Percentiles rank a stretch among this genome's conserved stretches.
Conservation (phyloP, 2,329 filamentous ascomycete species). For the Exophiala phaeomuriformis region DNA sequence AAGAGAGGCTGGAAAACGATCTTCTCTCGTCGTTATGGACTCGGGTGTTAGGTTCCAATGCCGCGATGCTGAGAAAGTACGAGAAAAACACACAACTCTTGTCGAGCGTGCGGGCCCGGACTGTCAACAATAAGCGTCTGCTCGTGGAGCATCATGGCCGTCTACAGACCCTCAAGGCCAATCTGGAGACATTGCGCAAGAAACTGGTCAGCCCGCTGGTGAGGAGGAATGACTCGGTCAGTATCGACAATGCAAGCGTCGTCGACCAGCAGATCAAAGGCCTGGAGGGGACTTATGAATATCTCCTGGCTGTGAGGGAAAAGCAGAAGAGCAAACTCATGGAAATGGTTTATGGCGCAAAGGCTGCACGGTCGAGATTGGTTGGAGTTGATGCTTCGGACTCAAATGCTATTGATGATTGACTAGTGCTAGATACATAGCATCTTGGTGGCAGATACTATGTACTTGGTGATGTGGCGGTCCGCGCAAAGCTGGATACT, state of each 20-base stretch:
- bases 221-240: slow-evolving; percentile 52
- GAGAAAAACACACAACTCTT: slow-evolving; percentile 81
- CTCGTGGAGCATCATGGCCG: slow-evolving; percentile 81
- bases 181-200: slow-evolving; percentile 72
- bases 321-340: slow-evolving; percentile 76
- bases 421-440: neutral
- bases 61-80: slow-evolving; percentile 73
- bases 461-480: too few relatives aligned
- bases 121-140: slow-evolving; percentile 77
- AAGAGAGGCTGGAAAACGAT: slow-evolving; percentile 74
- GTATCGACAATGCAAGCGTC: slow-evolving; percentile 52
- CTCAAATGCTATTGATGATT: slow-evolving; percentile 16
- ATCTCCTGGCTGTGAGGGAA: slow-evolving; percentile 67
- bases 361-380: slow-evolving; percentile 14
- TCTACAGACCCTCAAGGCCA: slow-evolving; percentile 74
- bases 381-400: slow-evolving; percentile 17
- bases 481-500: too few relatives aligned
- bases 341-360: slow-evolving; percentile 64
- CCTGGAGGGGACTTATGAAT: slow-evolving; percentile 68
- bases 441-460: neutral
- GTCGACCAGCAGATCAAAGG: slow-evolving; percentile 76
- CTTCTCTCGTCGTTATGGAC: slow-evolving; percentile 81
- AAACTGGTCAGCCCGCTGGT: slow-evolving; percentile 82
- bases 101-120: slow-evolving; percentile 69
- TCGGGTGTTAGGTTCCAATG: slow-evolving; percentile 69